These are phyloP conservation scores for Monascus purpureus DNA, from an alignment of 495 filamentous ascomycete genomes.

Conservation along the genomic window DNA sequence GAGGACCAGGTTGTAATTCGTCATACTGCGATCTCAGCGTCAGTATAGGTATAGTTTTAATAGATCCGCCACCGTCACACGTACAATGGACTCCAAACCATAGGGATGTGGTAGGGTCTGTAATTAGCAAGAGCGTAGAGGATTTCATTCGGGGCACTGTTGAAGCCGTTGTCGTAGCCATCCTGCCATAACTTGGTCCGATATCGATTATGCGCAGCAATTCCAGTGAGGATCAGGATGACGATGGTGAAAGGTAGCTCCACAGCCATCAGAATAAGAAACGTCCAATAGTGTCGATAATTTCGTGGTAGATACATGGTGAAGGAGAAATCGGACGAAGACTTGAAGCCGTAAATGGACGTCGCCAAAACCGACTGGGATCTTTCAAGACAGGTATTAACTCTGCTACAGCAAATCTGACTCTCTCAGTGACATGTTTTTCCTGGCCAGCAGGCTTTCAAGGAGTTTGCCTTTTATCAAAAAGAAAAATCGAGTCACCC, in stretches of 20 bases:
- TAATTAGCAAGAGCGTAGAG: slow-evolving; percentile 71
- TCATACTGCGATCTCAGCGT: slow-evolving; percentile 41
- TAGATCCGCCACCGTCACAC: slow-evolving; percentile 16
- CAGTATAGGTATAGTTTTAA: slow-evolving; percentile 1
- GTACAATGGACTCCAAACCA: slow-evolving; percentile 76
- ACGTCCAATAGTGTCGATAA: slow-evolving; percentile 51
- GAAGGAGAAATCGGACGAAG: background rate
- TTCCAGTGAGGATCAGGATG: slow-evolving; percentile 63
- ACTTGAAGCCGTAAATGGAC: background rate
- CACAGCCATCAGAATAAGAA: slow-evolving; percentile 50
- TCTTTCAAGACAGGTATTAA: background rate
- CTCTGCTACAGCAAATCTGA: too few species aligned
- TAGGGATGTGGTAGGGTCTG: slow-evolving; percentile 45
- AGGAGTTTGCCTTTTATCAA: too few species aligned
- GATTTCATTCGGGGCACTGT: slow-evolving; percentile 59
- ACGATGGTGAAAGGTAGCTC: slow-evolving; percentile 60
- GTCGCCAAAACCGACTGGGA: background rate
- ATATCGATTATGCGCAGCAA: slow-evolving; percentile 68
- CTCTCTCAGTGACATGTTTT: background rate
- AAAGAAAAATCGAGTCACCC: too few species aligned
- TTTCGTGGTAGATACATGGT: slow-evolving; percentile 31
- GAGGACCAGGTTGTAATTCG: slow-evolving; percentile 70
- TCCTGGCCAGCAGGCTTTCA: too few species aligned
- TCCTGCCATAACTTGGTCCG: slow-evolving; percentile 70
- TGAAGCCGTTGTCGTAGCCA: slow-evolving; percentile 65